Evolutionary conservation across 1,284 basidiomycete genomes (phyloP), one percentile per base, ranked within the genome.

Genomic region (Pascua guehoae): DNA sequence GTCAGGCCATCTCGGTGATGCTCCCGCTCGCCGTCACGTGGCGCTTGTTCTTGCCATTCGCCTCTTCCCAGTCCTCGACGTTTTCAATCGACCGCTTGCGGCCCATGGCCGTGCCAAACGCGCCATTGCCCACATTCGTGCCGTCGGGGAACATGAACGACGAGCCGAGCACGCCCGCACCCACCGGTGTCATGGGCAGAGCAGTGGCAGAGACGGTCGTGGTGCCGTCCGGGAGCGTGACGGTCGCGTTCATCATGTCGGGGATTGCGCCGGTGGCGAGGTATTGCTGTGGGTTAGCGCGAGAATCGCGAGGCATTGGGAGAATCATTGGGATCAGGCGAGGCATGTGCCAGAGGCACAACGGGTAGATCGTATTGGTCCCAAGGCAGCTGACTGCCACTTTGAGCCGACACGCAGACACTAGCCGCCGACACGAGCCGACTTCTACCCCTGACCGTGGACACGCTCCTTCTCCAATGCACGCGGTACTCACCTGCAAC

Each of bases 41-140:
- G n/a, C 53, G 60, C 36, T 52, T 51, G 24, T 7, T 32, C 42
- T 59, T 62, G 15, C 44, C 51, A 40, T 16, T 47, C 44, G 51
- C 44, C 41, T 62, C 58, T 32, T 63, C 56, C 67, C 67, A 66
- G 32, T 50, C 53, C 18, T 69, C 71, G n/a, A 69, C 49, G 24
- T 59, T 51, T 51, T 74, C 72, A 14, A 73, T 63, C 11, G 67
- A 64, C 18, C 73, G 62, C 53, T 75, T 75, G n/a, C 69, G 57
- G 41, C 51, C 37, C 41, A 53, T 54, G 16, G 53, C 58, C 50
- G 64, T 62, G 10, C 56, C 56, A 8, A 63, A 45, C 12, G 17
- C 10, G 24, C 24, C 24, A 7, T 32, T 32, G 24, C 24, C 24
- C 24, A 32, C 24, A 7, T 32, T 32, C 12, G 41, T 32, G 16